Conservation (phyloP, 352 stramenopile genomes). For the Phytophthora citricola region DNA sequence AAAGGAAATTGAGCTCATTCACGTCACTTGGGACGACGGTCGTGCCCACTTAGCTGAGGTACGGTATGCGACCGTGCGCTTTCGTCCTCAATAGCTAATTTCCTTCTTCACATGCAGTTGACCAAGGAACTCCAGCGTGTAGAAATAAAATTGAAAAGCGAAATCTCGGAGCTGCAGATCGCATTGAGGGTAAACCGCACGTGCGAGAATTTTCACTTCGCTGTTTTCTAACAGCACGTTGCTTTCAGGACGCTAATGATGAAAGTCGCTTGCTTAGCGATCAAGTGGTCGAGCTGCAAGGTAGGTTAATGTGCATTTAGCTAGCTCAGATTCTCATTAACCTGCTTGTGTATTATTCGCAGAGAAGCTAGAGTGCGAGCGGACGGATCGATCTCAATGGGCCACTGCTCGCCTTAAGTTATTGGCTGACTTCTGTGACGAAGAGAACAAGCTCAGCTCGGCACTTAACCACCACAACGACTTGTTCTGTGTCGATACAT, state of each 20-base stretch:
- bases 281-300: slow-evolving; percentile 57
- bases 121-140: slow-evolving; percentile 57
- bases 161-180: slow-evolving; percentile 63
- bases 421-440: slow-evolving; percentile 81
- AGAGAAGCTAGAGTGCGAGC: slow-evolving; percentile 76
- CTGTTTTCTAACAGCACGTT: neutral
- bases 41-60: slow-evolving; percentile 60
- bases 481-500: slow-evolving; percentile 3
- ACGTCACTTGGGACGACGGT: slow-evolving; percentile 46
- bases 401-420: slow-evolving; percentile 72
- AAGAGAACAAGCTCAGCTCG: slow-evolving; percentile 75
- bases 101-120: slow-evolving; percentile 17
- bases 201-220: neutral
- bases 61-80: neutral
- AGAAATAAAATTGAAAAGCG: slow-evolving; percentile 59
- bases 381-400: slow-evolving; percentile 70
- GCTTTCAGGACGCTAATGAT: slow-evolving; percentile 55
- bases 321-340: neutral
- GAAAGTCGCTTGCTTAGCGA: slow-evolving; percentile 65
- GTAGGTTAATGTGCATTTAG: slow-evolving; percentile 25
- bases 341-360: neutral
- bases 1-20: slow-evolving; percentile 48
- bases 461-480: slow-evolving; percentile 25
- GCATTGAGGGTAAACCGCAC: slow-evolving; percentile 45
- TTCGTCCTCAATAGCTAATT: neutral